Percentiles rank a stretch among this genome's conserved stretches.
These are phyloP conservation scores for Eucalyptus virginea DNA, from an alignment of 345 rosid genomes.

Conservation along the genomic window DNA sequence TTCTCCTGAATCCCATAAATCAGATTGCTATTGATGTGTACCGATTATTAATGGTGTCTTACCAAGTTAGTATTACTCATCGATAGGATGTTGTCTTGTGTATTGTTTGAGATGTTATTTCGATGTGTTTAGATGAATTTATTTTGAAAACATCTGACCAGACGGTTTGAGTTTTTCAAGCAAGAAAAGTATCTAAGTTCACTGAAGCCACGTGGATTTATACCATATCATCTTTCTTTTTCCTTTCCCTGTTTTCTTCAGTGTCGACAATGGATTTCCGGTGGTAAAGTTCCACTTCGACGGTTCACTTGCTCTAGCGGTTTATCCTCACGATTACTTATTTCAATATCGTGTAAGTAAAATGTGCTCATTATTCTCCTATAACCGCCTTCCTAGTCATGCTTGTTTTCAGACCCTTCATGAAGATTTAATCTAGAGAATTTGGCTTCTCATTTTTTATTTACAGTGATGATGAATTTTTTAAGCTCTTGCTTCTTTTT, in stretches of 20 bases:
- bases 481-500: background rate
- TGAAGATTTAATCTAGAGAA: background rate
- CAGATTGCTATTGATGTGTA: background rate
- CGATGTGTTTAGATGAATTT: background rate
- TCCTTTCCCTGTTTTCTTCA: conserved; percentile 13
- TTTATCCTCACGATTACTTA: conserved; percentile 67
- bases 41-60: background rate
- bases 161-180: background rate
- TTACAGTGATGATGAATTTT: background rate
- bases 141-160: background rate
- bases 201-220: background rate
- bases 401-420: background rate
- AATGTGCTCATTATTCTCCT: background rate
- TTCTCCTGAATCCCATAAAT: background rate
- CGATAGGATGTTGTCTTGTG: background rate
- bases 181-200: background rate
- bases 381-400: background rate
- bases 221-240: background rate
- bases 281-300: conserved; percentile 49
- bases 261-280: conserved; percentile 63
- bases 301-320: conserved; percentile 38
- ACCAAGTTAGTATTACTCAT: background rate
- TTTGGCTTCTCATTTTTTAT: background rate
- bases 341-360: conserved; percentile 52
- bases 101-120: background rate